phyloP scores from a whole-genome alignment of 768 basidiomycete genomes.

The Mycena crocata region DNA sequence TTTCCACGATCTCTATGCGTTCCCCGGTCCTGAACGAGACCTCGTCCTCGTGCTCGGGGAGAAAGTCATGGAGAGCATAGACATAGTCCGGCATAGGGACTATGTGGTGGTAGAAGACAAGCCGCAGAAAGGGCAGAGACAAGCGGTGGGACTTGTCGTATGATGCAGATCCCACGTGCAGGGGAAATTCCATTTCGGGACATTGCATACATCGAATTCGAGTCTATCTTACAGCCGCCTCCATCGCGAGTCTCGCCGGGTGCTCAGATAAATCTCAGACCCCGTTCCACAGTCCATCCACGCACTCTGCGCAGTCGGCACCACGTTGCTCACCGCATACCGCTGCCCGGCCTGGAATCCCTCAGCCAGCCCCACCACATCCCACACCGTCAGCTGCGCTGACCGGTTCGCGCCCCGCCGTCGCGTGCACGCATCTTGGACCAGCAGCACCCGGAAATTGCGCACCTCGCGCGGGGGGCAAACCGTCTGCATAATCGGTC shows the following conservation, averaged over 20 bases:
- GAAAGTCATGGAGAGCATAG: constrained; percentile 88
- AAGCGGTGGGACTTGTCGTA: background rate
- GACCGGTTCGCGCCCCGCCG: constrained; percentile 64
- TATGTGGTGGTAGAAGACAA: background rate
- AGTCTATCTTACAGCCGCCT: constrained; percentile 46
- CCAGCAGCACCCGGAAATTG: constrained; percentile 78
- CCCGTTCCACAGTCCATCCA: constrained; percentile 76
- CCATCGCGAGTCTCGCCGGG: constrained; percentile 76
- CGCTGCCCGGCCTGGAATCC: constrained; percentile 71
- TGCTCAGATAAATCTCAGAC: constrained; percentile 78
- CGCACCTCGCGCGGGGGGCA: constrained; percentile 84
- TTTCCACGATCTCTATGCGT: constrained; percentile 89
- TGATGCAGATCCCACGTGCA: background rate
- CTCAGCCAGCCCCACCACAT: constrained; percentile 68
- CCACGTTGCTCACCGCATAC: constrained; percentile 80
- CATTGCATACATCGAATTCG: too few relatives aligned
- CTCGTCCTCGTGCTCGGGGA: constrained; percentile 95
- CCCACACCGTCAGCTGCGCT: constrained; percentile 89
- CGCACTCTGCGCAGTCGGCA: constrained; percentile 73
- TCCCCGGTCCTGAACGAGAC: constrained; percentile 88
- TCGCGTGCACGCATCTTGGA: constrained; percentile 69
- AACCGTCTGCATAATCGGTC: constrained; percentile 48
- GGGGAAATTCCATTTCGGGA: background rate
- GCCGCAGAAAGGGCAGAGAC: background rate
- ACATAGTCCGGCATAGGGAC: constrained; percentile 81